Base-by-base conservation (phyloP, 1,284 basidiomycete species). In the Pseudomicrostroma phylloplanum region DNA sequence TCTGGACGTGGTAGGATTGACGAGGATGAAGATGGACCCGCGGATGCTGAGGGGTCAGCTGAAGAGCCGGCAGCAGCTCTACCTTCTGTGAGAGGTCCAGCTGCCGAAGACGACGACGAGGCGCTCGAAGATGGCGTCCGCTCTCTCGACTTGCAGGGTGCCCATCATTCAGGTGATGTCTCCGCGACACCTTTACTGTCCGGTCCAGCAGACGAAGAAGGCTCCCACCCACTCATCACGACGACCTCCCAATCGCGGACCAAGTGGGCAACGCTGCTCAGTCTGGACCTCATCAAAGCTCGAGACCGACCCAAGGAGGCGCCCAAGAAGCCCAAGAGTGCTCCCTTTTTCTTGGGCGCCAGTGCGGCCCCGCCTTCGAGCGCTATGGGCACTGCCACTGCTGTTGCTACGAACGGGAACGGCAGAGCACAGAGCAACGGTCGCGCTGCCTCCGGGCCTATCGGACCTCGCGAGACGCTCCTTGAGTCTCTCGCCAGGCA, bases 221-320 rank as follows among this genome's bases (percentile, higher is more conserved):
- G 30, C 30, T 36, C 30, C 9, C 30, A 36, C 30, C 46, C 46
- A n/a, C 59, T 79, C 13, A 85, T 97, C 56, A 98, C 96, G 0
- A 82, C 98, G 15, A 94, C 92, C 3, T 83, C 93, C 26, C 85
- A 98, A 59, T 94, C 96, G 17, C 87, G 93, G 46, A 88, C 92
- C 13, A 84, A 91, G 70, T 99, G 96, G 96, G 91, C 96, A 80
- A 94, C 96, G 0, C 82, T 99, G 21, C 84, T 99, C 62, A 96
- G 97, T 76, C 84, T 99, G 41, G 96, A 98, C 71, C 88, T 92
- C 42, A 97, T 98, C 73, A 89, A 91, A 81, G 89, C 88, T 73
- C 64, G 84, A 55, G 97, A 98, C 80, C 96, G 94, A 83, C 93
- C 96, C 8, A 93, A 89, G 80, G 92, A 96, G 69, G 85, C 92